Evolutionary conservation across 2,329 filamentous ascomycete species (phyloP), one percentile per base, ranked within the genome.

Genomic region (Fusarium nurragi): DNA sequence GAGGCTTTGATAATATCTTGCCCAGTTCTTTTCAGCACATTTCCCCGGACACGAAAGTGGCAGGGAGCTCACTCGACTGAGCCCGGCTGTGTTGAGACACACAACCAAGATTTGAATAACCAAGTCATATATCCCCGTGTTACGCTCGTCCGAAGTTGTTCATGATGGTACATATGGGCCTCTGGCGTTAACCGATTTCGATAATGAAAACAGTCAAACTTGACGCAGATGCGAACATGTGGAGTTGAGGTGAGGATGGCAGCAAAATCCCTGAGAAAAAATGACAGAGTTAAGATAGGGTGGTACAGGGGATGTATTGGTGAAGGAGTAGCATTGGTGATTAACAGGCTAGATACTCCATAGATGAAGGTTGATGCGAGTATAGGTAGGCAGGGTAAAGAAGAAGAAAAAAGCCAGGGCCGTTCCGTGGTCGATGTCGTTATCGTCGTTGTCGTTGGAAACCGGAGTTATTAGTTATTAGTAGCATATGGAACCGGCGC

Each of bases 321-420:
- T 38, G 46, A 26, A 41, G 12, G 51, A 41, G 39, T 37, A 37
- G 45, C 46, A 67, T 60, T 54, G 44, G 32, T 21, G 26, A 51
- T 64, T 43, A 39, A 47, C 26, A 56, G 23, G 43, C 38, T 34
- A 43, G 43, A 47, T 39, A 37, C 43, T 40, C 38, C 30, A 40
- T 37, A 60, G 47, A 56, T 38, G 54, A 59, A 46, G 52, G 45
- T 56, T 60, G 64, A 67, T 56, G 64, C 64, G 61, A 67, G 50
- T 26, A 54, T 67, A 67, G 50, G 57, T 61, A 62, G 36, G 50
- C 34, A 62, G 28, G 64, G 55, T 46, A 30, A 54, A n/a, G n/a
- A n/a, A n/a, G n/a, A n/a, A n/a, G n/a, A n/a, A n/a, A n/a, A 54
- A 59, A 64, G 59, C 59, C 49, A 61, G 32, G 64, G 47, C 60